Evolutionary conservation across 1,284 basidiomycete species (phyloP).

Genomic region (Puccinia novopanici): DNA sequence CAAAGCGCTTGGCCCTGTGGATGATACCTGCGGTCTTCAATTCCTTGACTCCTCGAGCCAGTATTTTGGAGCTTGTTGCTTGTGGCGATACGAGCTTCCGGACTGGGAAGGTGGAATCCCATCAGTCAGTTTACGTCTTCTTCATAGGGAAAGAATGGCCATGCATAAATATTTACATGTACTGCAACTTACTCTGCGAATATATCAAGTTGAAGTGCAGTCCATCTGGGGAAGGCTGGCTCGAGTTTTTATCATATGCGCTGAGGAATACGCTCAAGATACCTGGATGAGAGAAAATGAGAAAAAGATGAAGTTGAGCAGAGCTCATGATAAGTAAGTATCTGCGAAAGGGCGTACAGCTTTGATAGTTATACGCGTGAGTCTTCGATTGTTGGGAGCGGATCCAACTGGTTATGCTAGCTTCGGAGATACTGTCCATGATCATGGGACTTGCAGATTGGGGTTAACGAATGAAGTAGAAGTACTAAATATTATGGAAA

Average conservation of each 20-base stretch:
- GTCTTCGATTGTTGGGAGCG: no score
- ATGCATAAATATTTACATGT: background rate
- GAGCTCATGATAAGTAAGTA: no score
- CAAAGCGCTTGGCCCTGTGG: background rate
- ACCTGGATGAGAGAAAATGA: background rate
- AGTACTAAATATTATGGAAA: no score
- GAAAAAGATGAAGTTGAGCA: background rate
- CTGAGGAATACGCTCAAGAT: background rate
- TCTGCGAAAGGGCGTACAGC: no score
- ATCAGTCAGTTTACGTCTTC: no score
- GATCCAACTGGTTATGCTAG: no score
- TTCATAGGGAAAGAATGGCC: no score
- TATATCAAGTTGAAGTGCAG: background rate
- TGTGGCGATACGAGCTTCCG: background rate
- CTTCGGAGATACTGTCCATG: no score
- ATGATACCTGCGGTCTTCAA: background rate
- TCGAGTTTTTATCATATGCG: background rate
- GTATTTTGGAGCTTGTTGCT: background rate
- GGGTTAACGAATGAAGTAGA: no score
- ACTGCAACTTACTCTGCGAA: background rate
- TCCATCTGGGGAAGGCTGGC: background rate
- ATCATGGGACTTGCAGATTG: no score
- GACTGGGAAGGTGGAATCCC: background rate
- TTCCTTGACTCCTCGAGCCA: background rate
- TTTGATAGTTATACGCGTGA: no score